These are phyloP conservation scores for Gossypium raimondii DNA, from an alignment of 345 rosid species.

Conservation along the genomic window DNA sequence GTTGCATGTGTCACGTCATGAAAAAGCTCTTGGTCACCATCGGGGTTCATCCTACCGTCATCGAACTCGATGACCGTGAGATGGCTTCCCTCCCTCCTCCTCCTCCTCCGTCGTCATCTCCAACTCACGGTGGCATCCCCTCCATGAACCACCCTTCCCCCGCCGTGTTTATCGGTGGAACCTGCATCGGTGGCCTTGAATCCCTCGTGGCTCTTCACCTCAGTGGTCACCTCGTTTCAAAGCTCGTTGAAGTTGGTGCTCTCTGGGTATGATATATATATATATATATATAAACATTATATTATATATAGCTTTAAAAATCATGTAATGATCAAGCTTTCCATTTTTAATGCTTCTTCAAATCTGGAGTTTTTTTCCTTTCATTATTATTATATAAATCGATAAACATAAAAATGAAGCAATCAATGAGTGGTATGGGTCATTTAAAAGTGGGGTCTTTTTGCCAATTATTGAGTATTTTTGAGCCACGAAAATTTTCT, in stretches of 20 bases:
- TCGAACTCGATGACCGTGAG: slow-evolving; percentile 87
- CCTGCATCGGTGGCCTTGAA: slow-evolving; percentile 80
- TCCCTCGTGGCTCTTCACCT: slow-evolving; percentile 87
- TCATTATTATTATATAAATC: not conserved
- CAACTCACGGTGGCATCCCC: slow-evolving; percentile 14
- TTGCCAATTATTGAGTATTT: slow-evolving; percentile 22
- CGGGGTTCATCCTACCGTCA: slow-evolving; percentile 88
- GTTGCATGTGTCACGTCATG: slow-evolving; percentile 99
- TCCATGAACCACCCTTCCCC: slow-evolving; percentile 36
- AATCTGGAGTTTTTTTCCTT: not conserved
- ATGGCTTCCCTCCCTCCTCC: slow-evolving; percentile 53
- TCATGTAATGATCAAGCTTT: not conserved
- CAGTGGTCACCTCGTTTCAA: slow-evolving; percentile 80
- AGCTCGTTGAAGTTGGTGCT: slow-evolving; percentile 82
- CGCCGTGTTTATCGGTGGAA: slow-evolving; percentile 74
- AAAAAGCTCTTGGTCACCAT: slow-evolving; percentile 67
- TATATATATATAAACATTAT: slow-evolving; percentile 12
- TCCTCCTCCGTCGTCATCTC: slow-evolving; percentile 5
- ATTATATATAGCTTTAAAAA: not conserved
- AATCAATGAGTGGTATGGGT: not conserved
- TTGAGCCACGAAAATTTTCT: slow-evolving; percentile 26
- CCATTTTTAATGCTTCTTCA: not conserved
- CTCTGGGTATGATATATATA: slow-evolving; percentile 46
- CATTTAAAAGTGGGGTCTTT: not conserved
- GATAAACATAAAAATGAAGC: not conserved